Conservation (phyloP, 108 stramenopile species). For the Nitzschia palea region DNA sequence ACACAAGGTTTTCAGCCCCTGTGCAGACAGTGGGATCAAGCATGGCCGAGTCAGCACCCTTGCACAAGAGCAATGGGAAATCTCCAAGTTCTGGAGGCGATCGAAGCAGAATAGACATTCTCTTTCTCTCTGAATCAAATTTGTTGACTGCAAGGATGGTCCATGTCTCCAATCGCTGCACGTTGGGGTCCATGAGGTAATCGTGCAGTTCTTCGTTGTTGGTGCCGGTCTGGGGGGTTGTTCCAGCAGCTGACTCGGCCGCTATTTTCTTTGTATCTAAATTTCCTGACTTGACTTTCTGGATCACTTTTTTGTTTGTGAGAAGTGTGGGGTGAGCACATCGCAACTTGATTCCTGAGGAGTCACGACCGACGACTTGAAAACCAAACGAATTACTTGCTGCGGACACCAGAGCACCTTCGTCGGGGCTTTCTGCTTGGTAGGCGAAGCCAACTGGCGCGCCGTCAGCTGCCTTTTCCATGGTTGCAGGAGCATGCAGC, state of each 20-base stretch:
- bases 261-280: conserved; percentile 51
- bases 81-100: conserved; percentile 76
- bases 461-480: conserved; percentile 63
- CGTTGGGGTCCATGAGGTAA: conserved; percentile 9
- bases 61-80: conserved; percentile 78
- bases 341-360: conserved; percentile 64
- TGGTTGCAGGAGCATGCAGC: neutral
- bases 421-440: conserved; percentile 93
- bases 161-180: conserved; percentile 63
- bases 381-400: conserved; percentile 78
- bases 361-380: conserved; percentile 79
- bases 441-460: conserved; percentile 80
- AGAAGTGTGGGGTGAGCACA: conserved; percentile 69
- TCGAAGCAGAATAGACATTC: conserved; percentile 93
- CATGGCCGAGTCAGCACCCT: conserved; percentile 95
- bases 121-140: conserved; percentile 93
- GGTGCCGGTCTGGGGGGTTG: conserved; percentile 8
- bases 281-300: conserved; percentile 54
- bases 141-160: conserved; percentile 89
- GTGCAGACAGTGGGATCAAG: conserved; percentile 59
- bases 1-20: conserved; percentile 20
- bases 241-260: conserved; percentile 46
- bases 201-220: conserved; percentile 19
- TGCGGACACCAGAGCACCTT: conserved; percentile 85
- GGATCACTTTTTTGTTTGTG: conserved; percentile 39